Evolutionary conservation across 352 stramenopile genomes (phyloP).

Genomic region (Phytophthora cactorum): DNA sequence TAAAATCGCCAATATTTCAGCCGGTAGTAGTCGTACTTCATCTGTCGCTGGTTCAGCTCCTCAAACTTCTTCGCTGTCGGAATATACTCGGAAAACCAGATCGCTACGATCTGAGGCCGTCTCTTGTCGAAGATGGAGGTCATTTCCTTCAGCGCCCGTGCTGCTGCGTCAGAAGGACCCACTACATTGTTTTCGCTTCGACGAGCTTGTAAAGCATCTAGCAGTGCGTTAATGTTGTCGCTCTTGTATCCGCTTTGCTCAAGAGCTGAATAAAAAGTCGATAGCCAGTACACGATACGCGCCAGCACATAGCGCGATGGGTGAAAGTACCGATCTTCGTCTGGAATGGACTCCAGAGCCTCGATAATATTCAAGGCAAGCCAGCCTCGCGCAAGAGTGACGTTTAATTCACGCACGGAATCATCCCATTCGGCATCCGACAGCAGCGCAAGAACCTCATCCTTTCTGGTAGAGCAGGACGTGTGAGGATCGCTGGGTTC

Average conservation of each 20-base stretch:
- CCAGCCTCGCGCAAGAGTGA: slow-evolving; percentile 42
- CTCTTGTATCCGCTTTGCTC: slow-evolving; percentile 20
- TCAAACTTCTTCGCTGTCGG: slow-evolving; percentile 78
- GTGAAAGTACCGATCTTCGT: slow-evolving; percentile 87
- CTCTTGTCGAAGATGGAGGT: slow-evolving; percentile 71
- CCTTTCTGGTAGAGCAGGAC: slow-evolving; percentile 41
- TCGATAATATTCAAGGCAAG: slow-evolving; percentile 73
- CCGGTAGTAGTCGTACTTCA: slow-evolving; percentile 78
- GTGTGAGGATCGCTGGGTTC: background rate
- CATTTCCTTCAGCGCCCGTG: slow-evolving; percentile 58
- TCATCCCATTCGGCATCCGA: slow-evolving; percentile 17
- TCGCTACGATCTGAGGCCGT: slow-evolving; percentile 63
- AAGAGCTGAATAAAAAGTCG: slow-evolving; percentile 34
- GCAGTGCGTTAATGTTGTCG: slow-evolving; percentile 20
- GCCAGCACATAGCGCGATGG: slow-evolving; percentile 68
- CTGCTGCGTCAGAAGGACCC: slow-evolving; percentile 38
- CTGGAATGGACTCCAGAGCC: slow-evolving; percentile 74
- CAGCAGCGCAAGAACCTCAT: slow-evolving; percentile 52
- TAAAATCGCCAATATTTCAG: slow-evolving; percentile 86
- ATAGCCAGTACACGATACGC: slow-evolving; percentile 60
- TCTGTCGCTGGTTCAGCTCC: slow-evolving; percentile 81
- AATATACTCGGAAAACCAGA: slow-evolving; percentile 82
- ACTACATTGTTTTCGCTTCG: slow-evolving; percentile 23
- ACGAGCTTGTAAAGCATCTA: slow-evolving; percentile 33
- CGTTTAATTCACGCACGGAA: slow-evolving; percentile 20